phyloP scores from a whole-genome alignment of 1,284 basidiomycete genomes.

The Rhodotorula sp. region DNA sequence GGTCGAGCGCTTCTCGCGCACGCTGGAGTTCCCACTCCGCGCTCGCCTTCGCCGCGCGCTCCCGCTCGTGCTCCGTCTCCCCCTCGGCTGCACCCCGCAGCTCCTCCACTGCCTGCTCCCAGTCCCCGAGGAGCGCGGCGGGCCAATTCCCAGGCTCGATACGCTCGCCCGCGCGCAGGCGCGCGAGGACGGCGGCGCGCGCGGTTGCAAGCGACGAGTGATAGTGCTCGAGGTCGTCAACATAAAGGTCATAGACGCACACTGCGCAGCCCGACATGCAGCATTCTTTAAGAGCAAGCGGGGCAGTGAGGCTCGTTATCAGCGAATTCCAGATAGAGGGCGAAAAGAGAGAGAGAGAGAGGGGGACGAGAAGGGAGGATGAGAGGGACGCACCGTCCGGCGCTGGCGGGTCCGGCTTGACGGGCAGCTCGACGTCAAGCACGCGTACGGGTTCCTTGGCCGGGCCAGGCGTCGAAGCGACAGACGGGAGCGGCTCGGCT shows the following conservation, averaged over 20 bases:
- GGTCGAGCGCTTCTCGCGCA: conserved; percentile 12
- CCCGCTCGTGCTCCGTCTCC: background rate
- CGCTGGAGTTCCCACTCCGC: conserved; percentile 26
- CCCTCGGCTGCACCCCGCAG: background rate
- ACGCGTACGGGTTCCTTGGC: background rate
- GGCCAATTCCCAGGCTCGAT: conserved; percentile 6
- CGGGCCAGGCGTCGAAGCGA: background rate
- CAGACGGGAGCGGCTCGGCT: background rate
- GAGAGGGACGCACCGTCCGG: conserved; percentile 21
- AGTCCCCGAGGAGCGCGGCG: background rate
- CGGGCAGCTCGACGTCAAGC: conserved; percentile 22
- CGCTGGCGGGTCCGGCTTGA: conserved; percentile 15
- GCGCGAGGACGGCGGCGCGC: background rate
- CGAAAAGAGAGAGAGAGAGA: background rate
- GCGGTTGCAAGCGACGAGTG: conserved; percentile 1
- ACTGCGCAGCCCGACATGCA: conserved; percentile 38
- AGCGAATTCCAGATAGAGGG: too few relatives aligned
- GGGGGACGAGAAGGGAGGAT: background rate
- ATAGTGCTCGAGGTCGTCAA: conserved; percentile 32
- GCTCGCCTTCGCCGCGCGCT: background rate
- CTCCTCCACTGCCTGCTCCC: background rate
- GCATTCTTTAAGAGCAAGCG: too few relatives aligned
- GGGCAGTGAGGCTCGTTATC: too few relatives aligned
- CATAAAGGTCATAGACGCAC: conserved; percentile 39
- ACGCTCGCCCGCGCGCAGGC: background rate